Conservation (phyloP, 352 stramenopile species). For the Phytopythium delawarense region DNA sequence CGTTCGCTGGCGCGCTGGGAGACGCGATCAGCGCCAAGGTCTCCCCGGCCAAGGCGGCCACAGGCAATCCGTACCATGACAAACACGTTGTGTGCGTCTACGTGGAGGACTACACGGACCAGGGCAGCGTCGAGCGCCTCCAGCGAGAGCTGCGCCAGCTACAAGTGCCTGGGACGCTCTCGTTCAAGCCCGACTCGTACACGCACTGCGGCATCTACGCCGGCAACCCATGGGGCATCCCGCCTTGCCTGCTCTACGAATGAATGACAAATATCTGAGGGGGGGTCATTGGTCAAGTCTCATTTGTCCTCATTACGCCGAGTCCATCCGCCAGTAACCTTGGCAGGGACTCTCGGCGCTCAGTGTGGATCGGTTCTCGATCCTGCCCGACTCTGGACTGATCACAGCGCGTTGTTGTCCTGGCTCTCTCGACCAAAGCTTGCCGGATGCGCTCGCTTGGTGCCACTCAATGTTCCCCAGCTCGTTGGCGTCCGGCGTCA, state of each 20-base stretch:
- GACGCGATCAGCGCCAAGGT: conserved; percentile 8
- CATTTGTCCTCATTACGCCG: not conserved
- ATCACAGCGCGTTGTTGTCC: not conserved
- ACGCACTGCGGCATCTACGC: conserved; percentile 13
- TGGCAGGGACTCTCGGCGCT: not conserved
- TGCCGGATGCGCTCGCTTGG: not conserved
- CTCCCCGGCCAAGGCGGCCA: not conserved
- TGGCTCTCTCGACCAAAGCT: not conserved
- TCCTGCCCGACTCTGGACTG: not conserved
- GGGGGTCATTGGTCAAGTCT: too few relatives aligned
- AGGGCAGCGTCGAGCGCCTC: conserved; percentile 4
- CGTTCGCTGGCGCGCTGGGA: not conserved
- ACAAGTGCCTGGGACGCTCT: conserved; percentile 2
- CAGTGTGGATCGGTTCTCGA: not conserved
- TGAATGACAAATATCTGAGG: not conserved
- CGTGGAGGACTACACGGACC: conserved; percentile 10
- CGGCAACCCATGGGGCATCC: conserved; percentile 7
- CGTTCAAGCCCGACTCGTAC: conserved; percentile 15
- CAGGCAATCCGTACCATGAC: not conserved
- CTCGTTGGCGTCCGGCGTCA: conserved; percentile 15
- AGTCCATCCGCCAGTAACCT: not conserved
- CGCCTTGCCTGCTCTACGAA: not conserved
- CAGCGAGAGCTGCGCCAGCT: conserved; percentile 2
- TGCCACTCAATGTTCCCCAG: not conserved
- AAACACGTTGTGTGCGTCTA: conserved; percentile 13